phyloP scores from a whole-genome alignment of 2,329 filamentous ascomycete genomes.

The Seiridium unicorne region DNA sequence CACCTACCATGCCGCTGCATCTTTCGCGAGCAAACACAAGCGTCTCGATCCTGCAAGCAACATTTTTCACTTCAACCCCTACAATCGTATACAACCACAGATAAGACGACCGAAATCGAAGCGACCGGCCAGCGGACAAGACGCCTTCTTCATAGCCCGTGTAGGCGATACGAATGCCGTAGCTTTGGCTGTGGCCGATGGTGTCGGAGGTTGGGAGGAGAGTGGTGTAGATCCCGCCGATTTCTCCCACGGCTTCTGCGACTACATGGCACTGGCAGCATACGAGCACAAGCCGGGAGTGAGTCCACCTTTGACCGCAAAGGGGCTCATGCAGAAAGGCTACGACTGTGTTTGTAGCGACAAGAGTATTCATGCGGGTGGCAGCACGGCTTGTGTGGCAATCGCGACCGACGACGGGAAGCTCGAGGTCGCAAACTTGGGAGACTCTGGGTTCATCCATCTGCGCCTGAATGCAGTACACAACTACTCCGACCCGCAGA shows the following conservation, averaged over 20 bases:
- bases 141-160: constrained; percentile 89
- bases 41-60: constrained; percentile 67
- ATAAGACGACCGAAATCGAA: constrained; percentile 52
- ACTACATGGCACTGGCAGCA: constrained; percentile 83
- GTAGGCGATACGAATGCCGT: constrained; percentile 71
- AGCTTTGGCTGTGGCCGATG: constrained; percentile 88
- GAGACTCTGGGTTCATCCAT: constrained; percentile 91
- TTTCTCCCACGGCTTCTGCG: constrained; percentile 91
- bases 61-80: constrained; percentile 70
- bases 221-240: constrained; percentile 91
- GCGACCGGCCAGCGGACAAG: constrained; percentile 81
- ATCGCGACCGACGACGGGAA: constrained; percentile 70
- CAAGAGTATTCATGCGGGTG: constrained; percentile 71
- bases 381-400: constrained; percentile 89
- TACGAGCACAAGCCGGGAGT: constrained; percentile 46
- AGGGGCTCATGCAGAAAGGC: constrained; percentile 74
- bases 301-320: constrained; percentile 52
- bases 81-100: constrained; percentile 55
- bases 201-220: constrained; percentile 92
- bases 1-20: constrained; percentile 70
- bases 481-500: constrained; percentile 80
- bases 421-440: constrained; percentile 88
- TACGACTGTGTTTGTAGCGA: constrained; percentile 82
- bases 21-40: constrained; percentile 71
- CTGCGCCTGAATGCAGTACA: constrained; percentile 84